Evolutionary conservation across 2,329 filamentous ascomycete species (phyloP).

Genomic region (Talaromyces funiculosus): DNA sequence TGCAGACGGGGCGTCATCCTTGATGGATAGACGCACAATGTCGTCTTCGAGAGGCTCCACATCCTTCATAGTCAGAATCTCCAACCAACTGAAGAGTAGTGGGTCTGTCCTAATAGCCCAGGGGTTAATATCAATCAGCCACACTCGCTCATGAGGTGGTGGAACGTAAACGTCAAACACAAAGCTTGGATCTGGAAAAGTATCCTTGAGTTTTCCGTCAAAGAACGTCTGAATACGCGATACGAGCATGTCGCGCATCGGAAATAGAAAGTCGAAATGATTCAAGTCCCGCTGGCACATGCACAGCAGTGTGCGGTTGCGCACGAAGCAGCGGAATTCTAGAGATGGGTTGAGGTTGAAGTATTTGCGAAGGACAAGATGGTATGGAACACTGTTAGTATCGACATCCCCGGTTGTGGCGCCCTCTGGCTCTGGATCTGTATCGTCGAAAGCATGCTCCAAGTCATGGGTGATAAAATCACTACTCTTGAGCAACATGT

Average conservation of each 20-base stretch:
- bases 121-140: conserved; percentile 90
- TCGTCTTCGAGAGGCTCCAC: conserved; percentile 27
- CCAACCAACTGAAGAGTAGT: conserved; percentile 81
- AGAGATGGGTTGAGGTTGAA: conserved; percentile 83
- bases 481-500: conserved; percentile 87
- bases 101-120: conserved; percentile 89
- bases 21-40: conserved; percentile 33
- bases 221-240: conserved; percentile 73
- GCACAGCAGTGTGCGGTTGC: conserved; percentile 70
- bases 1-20: conserved; percentile 12
- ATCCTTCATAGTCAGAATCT: conserved; percentile 66
- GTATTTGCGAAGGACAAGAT: conserved; percentile 81
- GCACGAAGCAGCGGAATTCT: conserved; percentile 94
- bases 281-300: conserved; percentile 88
- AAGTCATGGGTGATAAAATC: conserved; percentile 93
- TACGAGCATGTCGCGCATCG: conserved; percentile 61
- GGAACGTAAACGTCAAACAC: conserved; percentile 92
- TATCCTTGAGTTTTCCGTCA: conserved; percentile 62
- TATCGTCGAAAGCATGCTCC: conserved; percentile 85
- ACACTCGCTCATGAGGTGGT: conserved; percentile 64
- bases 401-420: conserved; percentile 13
- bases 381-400: conserved; percentile 56
- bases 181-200: conserved; percentile 79
- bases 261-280: conserved; percentile 75
- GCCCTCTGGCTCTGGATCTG: conserved; percentile 40